These are phyloP conservation scores for Gleditsia sinensis DNA, from an alignment of 306 rosid species.

Conservation along the genomic window DNA sequence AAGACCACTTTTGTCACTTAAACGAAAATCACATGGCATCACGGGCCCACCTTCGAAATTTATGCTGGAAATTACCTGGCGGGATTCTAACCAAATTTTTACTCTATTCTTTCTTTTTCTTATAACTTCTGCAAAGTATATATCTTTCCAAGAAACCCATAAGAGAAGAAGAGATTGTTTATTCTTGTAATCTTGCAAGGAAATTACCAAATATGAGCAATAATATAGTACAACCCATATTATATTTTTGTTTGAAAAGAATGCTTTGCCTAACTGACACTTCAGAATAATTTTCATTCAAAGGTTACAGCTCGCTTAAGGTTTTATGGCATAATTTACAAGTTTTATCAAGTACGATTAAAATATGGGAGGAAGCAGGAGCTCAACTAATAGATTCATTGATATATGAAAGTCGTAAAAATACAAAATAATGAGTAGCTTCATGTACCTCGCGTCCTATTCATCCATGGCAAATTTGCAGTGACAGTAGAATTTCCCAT, in stretches of 20 bases:
- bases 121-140: constrained; percentile 20
- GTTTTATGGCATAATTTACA: constrained; percentile 40
- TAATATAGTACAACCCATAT: neutral
- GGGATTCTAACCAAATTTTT: neutral
- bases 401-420: constrained; percentile 27
- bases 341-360: constrained; percentile 33
- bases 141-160: constrained; percentile 19
- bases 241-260: constrained; percentile 15
- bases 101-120: constrained; percentile 17
- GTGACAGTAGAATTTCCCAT: constrained; percentile 43
- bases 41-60: constrained; percentile 23
- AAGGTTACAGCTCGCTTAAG: constrained; percentile 25
- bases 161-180: neutral
- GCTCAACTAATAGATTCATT: constrained; percentile 28
- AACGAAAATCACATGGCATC: constrained; percentile 34
- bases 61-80: constrained; percentile 24
- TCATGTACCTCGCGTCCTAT: constrained; percentile 57
- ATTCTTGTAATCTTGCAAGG: constrained; percentile 26
- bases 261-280: constrained; percentile 32
- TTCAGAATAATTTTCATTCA: constrained; percentile 33
- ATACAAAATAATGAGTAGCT: constrained; percentile 29
- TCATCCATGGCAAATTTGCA: constrained; percentile 58
- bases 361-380: constrained; percentile 31
- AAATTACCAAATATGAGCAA: constrained; percentile 10
- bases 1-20: constrained; percentile 33